Base-by-base conservation (phyloP, 139 green algal genomes). In the Microglena sp. region DNA sequence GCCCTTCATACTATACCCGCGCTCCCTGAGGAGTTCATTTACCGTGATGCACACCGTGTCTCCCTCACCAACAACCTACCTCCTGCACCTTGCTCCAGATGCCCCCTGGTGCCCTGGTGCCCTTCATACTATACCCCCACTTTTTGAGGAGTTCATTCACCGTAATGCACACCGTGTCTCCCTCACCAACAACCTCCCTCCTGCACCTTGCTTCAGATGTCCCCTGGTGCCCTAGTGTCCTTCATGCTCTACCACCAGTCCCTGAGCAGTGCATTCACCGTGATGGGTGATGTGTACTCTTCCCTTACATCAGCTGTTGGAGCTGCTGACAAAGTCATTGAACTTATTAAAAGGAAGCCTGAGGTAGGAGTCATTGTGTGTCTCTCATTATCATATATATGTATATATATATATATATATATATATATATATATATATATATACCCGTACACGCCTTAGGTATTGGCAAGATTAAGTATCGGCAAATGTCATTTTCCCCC, bases 161-260 rank as follows among this genome's bases (percentile, higher is more conserved):
- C 32, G 15, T 74, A 8, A 78, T 93, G 60, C 82, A 79, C 3
- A 85, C 92, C 66, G 84, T 93, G 18, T 92, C 90, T 78, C 82
- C 65, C 6, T 63, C 82, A 0, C 72, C 93, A 31, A 80, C 77
- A 0, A 84, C 75, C 30, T 87, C 88, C 1, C 76, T 95, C n/a
- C n/a, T n/a, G n/a, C n/a, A n/a, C n/a, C n/a, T n/a, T n/a, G n/a
- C n/a, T 62, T 8, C 69, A 83, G 66, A 84, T 85, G 75, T 70
- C 62, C 2, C 55, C 70, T 26, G 74, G 69, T 8, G 62, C 71
- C 7, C 83, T 92, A 45, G 77, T 92, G 24, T 84, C 74, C 18
- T 93, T 93, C 77, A 92, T 94, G 82, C 77, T 92, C 29, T 85
- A 90, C 75, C 84, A 92, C 73, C 78, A 89, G 69, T 82, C 65